Base-by-base conservation (phyloP, 169 alveolate genomes). In the Theileria sp. region DNA sequence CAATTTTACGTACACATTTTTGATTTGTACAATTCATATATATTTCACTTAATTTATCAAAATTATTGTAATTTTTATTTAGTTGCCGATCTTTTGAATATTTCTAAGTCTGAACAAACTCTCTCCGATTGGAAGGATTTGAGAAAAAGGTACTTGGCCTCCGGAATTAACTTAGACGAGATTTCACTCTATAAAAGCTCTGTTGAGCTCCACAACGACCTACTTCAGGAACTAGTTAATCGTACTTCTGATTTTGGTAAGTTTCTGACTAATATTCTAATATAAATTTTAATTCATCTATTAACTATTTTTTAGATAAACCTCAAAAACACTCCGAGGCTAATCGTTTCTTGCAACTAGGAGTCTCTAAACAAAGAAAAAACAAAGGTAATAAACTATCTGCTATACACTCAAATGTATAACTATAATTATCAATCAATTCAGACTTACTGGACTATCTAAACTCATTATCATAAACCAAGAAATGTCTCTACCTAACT, bases 281-380 rank as follows among this genome's bases (percentile, higher is more conserved):
- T 25, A 60, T 19, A 44, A 65, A 21, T 2, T 5, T 60, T 3
- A 10, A 60, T 28, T 28, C 10, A 60, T 5, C 68, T 56, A 19
- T 56, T 70, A 26, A 44, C 1, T 65, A 26, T 2, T 75, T 50
- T 26, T n/a, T 56, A 83, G 89, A 83, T 19, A 76, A 54, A 36
- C 89, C 89, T 25, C 86, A 77, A 23, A 83, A 83, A 67, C 77
- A 77, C 82, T 78, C 89, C 6, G 89, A 83, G 75, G 89, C 86
- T 13, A 83, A 83, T 82, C 19, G 65, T 12, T 70, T n/a, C 61
- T 58, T 83, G 13, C 72, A 23, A 23, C 62, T 83, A 77, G 86
- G 89, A 17, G 82, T 77, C n/a, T n/a, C 25, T 13, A 83, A 78
- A 19, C 56, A 69, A 3, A 65, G 50, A 26, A 15, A 44, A 10